Conservation (phyloP, 192 early-diverging fungal genomes). For the Podila epigama region DNA sequence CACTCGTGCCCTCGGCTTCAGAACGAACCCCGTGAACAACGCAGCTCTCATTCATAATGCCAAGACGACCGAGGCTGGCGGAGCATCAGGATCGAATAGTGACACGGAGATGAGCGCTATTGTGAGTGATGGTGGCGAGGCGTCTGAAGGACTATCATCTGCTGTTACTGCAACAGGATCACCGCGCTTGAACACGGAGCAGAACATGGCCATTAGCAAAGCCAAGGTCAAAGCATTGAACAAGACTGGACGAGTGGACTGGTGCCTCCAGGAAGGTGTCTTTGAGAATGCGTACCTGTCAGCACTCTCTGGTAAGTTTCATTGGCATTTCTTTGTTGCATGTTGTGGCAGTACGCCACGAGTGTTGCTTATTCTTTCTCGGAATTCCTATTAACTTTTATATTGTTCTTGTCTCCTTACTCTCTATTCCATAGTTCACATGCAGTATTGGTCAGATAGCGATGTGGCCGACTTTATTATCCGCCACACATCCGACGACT, state of each 20-base stretch:
- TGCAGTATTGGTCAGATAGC: slow-evolving; percentile 59
- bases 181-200: slow-evolving; percentile 18
- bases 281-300: slow-evolving; percentile 56
- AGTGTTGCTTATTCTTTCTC: too few relatives aligned
- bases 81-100: slow-evolving; percentile 6
- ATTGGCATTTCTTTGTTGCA: too few relatives aligned
- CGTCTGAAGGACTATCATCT: not conserved
- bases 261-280: slow-evolving; percentile 57
- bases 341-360: too few relatives aligned
- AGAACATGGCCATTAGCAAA: slow-evolving; percentile 23
- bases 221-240: slow-evolving; percentile 55
- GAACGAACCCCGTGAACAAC: slow-evolving; percentile 23
- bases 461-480: slow-evolving; percentile 70
- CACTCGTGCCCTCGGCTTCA: slow-evolving; percentile 54
- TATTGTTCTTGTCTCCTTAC: not conserved
- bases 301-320: slow-evolving; percentile 47
- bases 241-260: slow-evolving; percentile 58
- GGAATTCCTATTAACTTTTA: not conserved
- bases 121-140: slow-evolving; percentile 11
- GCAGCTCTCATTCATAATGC: slow-evolving; percentile 20
- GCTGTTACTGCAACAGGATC: not conserved
- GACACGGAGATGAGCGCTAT: slow-evolving; percentile 16
- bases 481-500: slow-evolving; percentile 58
- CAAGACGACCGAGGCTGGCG: slow-evolving; percentile 13
- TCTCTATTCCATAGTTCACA: slow-evolving; percentile 21